Evolutionary conservation across 108 stramenopile species (phyloP), one percentile per base, ranked within the genome.

Genomic region (Cyclotella baltica): DNA sequence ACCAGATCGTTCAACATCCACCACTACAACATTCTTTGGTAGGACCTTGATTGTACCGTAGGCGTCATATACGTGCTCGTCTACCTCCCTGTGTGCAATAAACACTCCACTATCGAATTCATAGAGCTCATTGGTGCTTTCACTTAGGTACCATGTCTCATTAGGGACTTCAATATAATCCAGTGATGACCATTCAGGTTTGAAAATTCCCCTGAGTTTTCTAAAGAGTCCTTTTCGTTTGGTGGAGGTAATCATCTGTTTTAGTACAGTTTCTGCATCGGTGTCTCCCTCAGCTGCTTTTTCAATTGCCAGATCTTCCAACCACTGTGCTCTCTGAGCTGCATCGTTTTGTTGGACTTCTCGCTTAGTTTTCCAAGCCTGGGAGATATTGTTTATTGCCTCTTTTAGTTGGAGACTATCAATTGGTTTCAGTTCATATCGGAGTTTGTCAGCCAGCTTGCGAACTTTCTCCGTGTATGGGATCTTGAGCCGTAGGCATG

Each of bases 41-140:
- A 30, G 58, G 10, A 59, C n/a, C 58, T 59, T 59, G 8, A 27
- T 30, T 59, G 4, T 5, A 13, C 58, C 31, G 29, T 59, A 11
- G 6, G 6, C 6, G 27, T 30, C 58, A 18, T 19, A 52, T 4
- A 33, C 28, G 23, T 30, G 8, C 58, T 59, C 58, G 29, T 59
- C 31, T 13, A 31, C 4, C 28, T 31, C 3, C 15, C 3, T 30
- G 58, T 59, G 58, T 30, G 30, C 28, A 9, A 59, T 10, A 19
- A 59, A 59, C 6, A 59, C n/a, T 18, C 58, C 58, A 59, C 30
- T 59, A 18, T 59, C 58, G 18, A 59, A 59, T 59, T 59, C 58
- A 30, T 59, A 59, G 4, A 59, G 29, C 29, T 59, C 58, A 11
- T 59, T 30, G 5, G 28, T 4, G 4, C n/a, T 19, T 8, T 9